A percentile compares a stretch with the other conserved stretches of the same genome.
These are phyloP conservation scores for Pseudogymnoascus pannorum DNA, from an alignment of 2,329 filamentous ascomycete species.

Conservation along the genomic window DNA sequence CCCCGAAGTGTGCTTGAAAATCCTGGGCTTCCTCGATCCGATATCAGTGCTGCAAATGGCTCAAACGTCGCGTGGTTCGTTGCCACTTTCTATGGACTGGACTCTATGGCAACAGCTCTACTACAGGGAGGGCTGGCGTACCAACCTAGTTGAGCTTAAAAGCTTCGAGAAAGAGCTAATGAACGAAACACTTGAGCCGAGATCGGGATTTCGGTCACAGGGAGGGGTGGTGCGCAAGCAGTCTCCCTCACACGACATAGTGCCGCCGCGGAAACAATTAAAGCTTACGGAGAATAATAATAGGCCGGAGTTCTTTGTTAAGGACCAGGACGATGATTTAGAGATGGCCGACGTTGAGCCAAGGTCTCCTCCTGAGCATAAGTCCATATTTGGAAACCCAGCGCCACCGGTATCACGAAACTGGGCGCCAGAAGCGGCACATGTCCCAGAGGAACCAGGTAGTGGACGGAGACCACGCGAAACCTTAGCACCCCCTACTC, in stretches of 20 bases:
- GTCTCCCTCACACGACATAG: not conserved
- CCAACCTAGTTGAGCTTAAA: conserved; percentile 57
- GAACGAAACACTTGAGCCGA: conserved; percentile 10
- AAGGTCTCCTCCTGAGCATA: not conserved
- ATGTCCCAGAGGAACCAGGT: not conserved
- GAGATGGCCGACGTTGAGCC: not conserved
- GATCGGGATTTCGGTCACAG: not conserved
- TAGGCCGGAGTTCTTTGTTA: not conserved
- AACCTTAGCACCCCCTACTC: not conserved
- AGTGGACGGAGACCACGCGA: not conserved
- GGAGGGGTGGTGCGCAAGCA: conserved; percentile 10
- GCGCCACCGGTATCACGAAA: not conserved
- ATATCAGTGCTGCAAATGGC: conserved; percentile 73
- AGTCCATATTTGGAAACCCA: conserved; percentile 5
- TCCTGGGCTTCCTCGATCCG: conserved; percentile 80
- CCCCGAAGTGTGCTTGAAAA: conserved; percentile 81
- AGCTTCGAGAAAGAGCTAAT: conserved; percentile 54
- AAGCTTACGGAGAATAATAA: not conserved
- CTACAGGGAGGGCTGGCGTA: conserved; percentile 76
- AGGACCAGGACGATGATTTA: not conserved
- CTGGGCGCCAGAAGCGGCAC: not conserved
- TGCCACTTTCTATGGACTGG: conserved; percentile 70
- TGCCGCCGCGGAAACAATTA: not conserved
- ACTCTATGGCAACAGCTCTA: conserved; percentile 83
- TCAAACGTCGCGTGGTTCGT: conserved; percentile 74